Base-by-base conservation (phyloP, 257 asterid species). In the Jacaranda copaia region DNA sequence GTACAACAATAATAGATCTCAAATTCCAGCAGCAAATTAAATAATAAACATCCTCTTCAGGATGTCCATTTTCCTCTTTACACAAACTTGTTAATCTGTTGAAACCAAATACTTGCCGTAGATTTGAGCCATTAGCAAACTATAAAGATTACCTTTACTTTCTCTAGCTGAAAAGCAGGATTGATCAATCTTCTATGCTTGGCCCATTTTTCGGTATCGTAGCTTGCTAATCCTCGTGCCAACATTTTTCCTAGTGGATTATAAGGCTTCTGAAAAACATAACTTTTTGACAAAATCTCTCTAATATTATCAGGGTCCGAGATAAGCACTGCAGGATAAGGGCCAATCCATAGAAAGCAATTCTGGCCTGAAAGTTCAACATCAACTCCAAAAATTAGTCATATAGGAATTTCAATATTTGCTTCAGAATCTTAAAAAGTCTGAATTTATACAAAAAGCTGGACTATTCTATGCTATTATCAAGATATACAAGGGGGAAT, bases 151-250 rank as follows among this genome's bases (percentile, higher is more conserved):
- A 85, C 91, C 88, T 87, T 89, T 4, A 89, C 18, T 55, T 83
- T 89, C 52, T 87, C 88, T 5, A 71, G 43, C 42, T 89, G 91
- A 77, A 89, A 89, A 18, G 89, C 91, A 19, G 93, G 90, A 52
- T 76, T 89, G 77, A 89, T 78, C 7, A 83, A 57, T 71, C 74
- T 87, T 16, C 87, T 81, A 15, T 89, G 91, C 79, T 81, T 89
- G 4, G 87, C 82, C 91, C 91, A 89, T 82, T 87, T 78, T 1
- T 85, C 82, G 0, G 74, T 61, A 39, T 87, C 89, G 5, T 55
- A 55, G 32, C 32, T 55, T 16, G 10, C 61, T 8, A 55, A 7
- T n/a, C 61, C 61, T 8, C 8, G 8, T 8, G 61, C 61, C 61
- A 55, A 55, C 61, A 55, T 55, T 55, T 55, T 55, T 25, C 61